Conservation (phyloP, 805 yeast species). For the Brettanomyces bruxellensis region DNA sequence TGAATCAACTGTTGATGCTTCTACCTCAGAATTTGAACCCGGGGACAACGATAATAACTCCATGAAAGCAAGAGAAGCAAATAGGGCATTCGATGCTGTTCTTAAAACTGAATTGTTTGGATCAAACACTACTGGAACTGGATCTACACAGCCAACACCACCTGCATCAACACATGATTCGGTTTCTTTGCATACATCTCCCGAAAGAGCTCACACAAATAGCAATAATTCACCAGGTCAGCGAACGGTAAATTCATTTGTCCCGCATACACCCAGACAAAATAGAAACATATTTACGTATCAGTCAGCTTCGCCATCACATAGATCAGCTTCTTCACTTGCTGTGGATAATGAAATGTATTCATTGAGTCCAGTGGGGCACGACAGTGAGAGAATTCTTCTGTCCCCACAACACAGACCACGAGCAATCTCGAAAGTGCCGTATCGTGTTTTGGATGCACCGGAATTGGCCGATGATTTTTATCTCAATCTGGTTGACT, state of each 20-base stretch:
- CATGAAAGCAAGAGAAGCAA: slow-evolving; percentile 72
- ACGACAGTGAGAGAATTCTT: slow-evolving; percentile 72
- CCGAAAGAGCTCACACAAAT: slow-evolving; percentile 17
- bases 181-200: slow-evolving; percentile 15
- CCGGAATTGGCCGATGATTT: slow-evolving; percentile 93
- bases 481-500: slow-evolving; percentile 83
- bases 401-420: slow-evolving; percentile 76
- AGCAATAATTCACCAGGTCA: not conserved
- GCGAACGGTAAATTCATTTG: not conserved
- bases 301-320: slow-evolving; percentile 57
- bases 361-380: slow-evolving; percentile 79
- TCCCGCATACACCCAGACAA: slow-evolving; percentile 22
- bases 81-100: slow-evolving; percentile 77
- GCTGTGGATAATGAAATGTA: slow-evolving; percentile 68
- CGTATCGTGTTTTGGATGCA: slow-evolving; percentile 90
- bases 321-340: slow-evolving; percentile 50
- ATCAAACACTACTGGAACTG: slow-evolving; percentile 52
- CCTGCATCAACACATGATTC: slow-evolving; percentile 2
- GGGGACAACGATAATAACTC: slow-evolving; percentile 46
- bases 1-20: not conserved
- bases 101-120: slow-evolving; percentile 89
- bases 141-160: slow-evolving; percentile 4
- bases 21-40: not conserved
- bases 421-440: slow-evolving; percentile 73
- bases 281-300: slow-evolving; percentile 62